Evolutionary conservation across 805 yeast genomes (phyloP).

Genomic region (Candida sanyiensis): DNA sequence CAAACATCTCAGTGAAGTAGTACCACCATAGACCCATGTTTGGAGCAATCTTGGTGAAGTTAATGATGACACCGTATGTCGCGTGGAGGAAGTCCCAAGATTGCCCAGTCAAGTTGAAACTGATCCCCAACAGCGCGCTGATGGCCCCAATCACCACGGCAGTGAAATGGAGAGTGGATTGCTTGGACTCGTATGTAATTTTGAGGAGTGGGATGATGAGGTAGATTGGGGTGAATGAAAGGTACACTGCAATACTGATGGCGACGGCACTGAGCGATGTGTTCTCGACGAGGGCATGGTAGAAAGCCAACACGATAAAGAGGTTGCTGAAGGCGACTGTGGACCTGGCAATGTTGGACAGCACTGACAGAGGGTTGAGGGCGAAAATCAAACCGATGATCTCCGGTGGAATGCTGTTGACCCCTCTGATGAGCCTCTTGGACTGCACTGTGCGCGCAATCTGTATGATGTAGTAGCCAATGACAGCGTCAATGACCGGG

Average conservation of each 20-base stretch:
- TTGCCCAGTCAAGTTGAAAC: slow-evolving; percentile 36
- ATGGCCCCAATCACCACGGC: slow-evolving; percentile 26
- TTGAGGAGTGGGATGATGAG: slow-evolving; percentile 53
- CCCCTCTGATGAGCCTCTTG: slow-evolving; percentile 5
- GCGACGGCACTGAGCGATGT: slow-evolving; percentile 41
- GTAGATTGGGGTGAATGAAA: slow-evolving; percentile 57
- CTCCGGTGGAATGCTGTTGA: slow-evolving; percentile 30
- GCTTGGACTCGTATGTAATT: slow-evolving; percentile 14
- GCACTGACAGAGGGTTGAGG: slow-evolving; percentile 73
- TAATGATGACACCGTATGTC: slow-evolving; percentile 52
- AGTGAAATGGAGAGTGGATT: slow-evolving; percentile 24
- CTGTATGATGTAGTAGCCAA: slow-evolving; percentile 47
- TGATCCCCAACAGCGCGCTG: slow-evolving; percentile 29
- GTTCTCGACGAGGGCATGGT: slow-evolving; percentile 38
- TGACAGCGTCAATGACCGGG: slow-evolving; percentile 52
- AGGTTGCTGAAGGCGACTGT: slow-evolving; percentile 57
- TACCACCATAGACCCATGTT: slow-evolving; percentile 99
- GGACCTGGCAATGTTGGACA: slow-evolving; percentile 65
- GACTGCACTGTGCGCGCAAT: slow-evolving; percentile 35
- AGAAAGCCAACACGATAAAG: slow-evolving; percentile 43
- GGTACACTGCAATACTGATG: slow-evolving; percentile 58
- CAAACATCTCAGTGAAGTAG: slow-evolving; percentile 92
- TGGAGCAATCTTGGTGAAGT: slow-evolving; percentile 71
- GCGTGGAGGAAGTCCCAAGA: slow-evolving; percentile 42
- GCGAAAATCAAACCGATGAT: slow-evolving; percentile 59